Base-by-base conservation (phyloP, 2,329 filamentous ascomycete genomes). In the Alternaria solani region DNA sequence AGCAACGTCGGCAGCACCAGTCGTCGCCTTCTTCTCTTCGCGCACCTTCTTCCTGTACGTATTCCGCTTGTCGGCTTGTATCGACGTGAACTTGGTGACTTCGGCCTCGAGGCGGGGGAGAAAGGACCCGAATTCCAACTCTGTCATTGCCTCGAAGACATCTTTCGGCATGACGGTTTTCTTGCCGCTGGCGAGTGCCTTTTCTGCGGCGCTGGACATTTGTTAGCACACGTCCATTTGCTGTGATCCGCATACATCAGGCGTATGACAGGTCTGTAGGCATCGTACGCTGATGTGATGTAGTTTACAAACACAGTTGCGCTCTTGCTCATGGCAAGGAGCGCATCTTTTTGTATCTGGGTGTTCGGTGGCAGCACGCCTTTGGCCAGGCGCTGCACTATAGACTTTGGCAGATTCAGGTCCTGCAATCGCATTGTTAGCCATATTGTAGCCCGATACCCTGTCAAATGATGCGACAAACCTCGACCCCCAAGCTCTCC, bases 231-330 rank as follows among this genome's bases (percentile, higher is more conserved):
- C 14, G n/a, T 8, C 42, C n/a, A 12, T 16, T 26, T 20, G n/a
- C 36, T 42, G 26, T 4, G 36, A 36, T 11, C 23, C 20, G 20
- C 32, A 53, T 55, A 14, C 47, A 12, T 23, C 51, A 39, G 42
- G 52, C 26, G 12, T 26, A 51, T 30, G 16, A 18, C n/a, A 25
- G n/a, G 1, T 26, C 36, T 16, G 44, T 9, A 14, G 7, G 18
- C 6, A 6, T 51, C 89, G 55, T 85, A 94, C 91, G 89, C 86
- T 62, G 87, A 86, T 44, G 91, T 89, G 32, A 95, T 82, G 76
- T 94, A 92, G 79, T 88, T 94, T 69, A 95, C 90, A 73, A 95
- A 95, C 0, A 95, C 89, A 1, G 91, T 94, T 7, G 92, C 90
- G 78, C 90, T 91, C 80, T 94, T 94, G 67, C 87, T 90, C 81